These are phyloP conservation scores for Piper betle DNA, from an alignment of 164 flowering plant genomes.

Conservation along the genomic window DNA sequence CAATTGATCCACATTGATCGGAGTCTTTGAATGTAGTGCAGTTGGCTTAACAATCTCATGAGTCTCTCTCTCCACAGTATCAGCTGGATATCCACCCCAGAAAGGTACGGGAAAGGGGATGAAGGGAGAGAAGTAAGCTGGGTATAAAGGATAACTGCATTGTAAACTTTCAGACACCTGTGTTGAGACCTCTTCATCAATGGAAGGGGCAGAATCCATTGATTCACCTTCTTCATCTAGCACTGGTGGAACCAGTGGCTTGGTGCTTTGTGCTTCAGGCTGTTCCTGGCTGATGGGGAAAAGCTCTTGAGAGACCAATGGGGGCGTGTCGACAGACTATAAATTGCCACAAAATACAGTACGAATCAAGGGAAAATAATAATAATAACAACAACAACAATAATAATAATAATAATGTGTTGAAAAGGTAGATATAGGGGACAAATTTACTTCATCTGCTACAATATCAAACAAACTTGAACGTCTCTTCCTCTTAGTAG, in stretches of 20 bases:
- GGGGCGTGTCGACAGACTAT: not conserved
- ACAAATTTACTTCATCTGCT: conserved; percentile 48
- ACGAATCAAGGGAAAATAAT: not conserved
- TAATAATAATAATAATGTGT: not conserved
- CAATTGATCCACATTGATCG: conserved; percentile 66
- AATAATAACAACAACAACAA: too few species aligned
- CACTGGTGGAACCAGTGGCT: conserved; percentile 40
- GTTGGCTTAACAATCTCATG: conserved; percentile 69
- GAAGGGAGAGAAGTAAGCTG: conserved; percentile 42
- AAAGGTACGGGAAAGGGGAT: conserved; percentile 39
- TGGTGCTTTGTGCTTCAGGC: conserved; percentile 27
- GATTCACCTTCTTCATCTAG: conserved; percentile 32
- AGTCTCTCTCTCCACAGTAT: conserved; percentile 4
- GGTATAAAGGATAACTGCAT: conserved; percentile 20
- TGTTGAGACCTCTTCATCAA: conserved; percentile 17
- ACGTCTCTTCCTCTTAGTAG: conserved; percentile 61
- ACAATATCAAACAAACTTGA: conserved; percentile 89
- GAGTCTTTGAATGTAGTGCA: conserved; percentile 50
- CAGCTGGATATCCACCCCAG: conserved; percentile 33
- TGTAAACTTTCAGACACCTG: conserved; percentile 17
- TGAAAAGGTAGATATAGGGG: not conserved
- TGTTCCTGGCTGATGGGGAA: conserved; percentile 25
- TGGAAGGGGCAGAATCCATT: conserved; percentile 30
- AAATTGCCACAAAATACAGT: not conserved
- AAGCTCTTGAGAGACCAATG: not conserved